Conservation (phyloP, 2,329 filamentous ascomycete species). For the Colletotrichum ledebouriae region DNA sequence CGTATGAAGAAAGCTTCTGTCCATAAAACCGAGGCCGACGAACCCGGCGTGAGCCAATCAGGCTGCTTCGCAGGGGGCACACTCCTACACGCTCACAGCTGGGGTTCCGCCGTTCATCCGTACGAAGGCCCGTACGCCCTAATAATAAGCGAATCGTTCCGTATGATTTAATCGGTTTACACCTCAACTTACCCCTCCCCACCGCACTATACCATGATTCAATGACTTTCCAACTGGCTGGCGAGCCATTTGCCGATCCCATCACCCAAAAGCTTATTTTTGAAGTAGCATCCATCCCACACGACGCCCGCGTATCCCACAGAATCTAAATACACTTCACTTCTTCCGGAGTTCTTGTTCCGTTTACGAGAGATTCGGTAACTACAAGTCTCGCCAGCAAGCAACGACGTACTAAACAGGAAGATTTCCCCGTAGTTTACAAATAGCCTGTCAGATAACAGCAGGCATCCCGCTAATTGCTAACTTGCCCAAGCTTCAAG, state of each 20-base stretch:
- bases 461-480: background rate
- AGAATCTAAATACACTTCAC: background rate
- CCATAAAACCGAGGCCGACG: background rate
- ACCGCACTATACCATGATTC: background rate
- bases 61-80: background rate
- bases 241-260: background rate
- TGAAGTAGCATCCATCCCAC: background rate
- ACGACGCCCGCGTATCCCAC: background rate
- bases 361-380: background rate
- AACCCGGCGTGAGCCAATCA: background rate
- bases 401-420: background rate
- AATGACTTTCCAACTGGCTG: background rate
- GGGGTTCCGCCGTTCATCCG: background rate
- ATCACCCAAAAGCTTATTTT: conserved; percentile 5
- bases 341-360: background rate
- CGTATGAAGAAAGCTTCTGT: background rate
- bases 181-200: no score
- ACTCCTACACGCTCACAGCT: background rate
- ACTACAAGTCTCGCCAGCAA: background rate
- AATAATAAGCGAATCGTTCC: background rate
- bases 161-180: background rate
- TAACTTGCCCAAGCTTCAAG: background rate
- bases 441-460: background rate
- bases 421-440: background rate
- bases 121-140: background rate